Conservation (phyloP, 2,329 filamentous ascomycete genomes). For the Colletotrichum echinochloae region DNA sequence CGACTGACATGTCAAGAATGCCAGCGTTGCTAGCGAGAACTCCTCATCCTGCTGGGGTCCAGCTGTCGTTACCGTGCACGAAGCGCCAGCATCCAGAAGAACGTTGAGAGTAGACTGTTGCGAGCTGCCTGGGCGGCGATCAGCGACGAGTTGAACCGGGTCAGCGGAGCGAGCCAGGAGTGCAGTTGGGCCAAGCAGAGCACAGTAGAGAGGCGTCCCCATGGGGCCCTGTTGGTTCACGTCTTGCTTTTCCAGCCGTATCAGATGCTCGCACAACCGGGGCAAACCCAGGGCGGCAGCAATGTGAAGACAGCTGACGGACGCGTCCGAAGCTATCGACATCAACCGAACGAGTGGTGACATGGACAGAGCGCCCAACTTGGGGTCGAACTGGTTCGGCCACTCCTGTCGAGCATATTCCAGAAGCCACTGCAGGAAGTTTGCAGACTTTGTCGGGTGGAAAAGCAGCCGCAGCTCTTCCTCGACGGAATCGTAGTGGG, state of each 20-base stretch:
- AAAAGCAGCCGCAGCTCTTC: conserved; percentile 48
- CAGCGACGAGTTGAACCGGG: conserved; percentile 5
- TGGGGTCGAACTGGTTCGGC: conserved; percentile 44
- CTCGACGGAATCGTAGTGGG: conserved; percentile 44
- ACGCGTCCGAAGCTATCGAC: conserved; percentile 46
- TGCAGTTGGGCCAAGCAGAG: conserved; percentile 49
- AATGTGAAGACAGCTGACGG: conserved; percentile 49
- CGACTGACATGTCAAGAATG: conserved; percentile 27
- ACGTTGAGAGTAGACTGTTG: conserved; percentile 46
- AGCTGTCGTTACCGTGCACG: not conserved
- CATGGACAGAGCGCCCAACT: conserved; percentile 41
- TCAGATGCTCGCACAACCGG: conserved; percentile 44
- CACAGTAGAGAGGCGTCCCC: conserved; percentile 51
- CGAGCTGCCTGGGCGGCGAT: not conserved
- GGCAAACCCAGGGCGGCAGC: conserved; percentile 50
- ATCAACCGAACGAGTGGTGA: conserved; percentile 47
- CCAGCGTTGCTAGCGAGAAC: conserved; percentile 24
- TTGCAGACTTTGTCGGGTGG: conserved; percentile 43
- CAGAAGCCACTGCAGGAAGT: conserved; percentile 53
- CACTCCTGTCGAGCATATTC: conserved; percentile 50
- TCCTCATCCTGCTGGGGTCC: conserved; percentile 9
- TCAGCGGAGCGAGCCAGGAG: conserved; percentile 42
- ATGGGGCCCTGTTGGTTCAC: conserved; percentile 44
- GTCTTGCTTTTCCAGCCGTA: conserved; percentile 26
- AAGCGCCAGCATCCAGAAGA: conserved; percentile 44